Percentiles rank a stretch among this genome's conserved stretches.
phyloP scores from a whole-genome alignment of 2,329 filamentous ascomycete genomes.

The Beauveria bassiana region DNA sequence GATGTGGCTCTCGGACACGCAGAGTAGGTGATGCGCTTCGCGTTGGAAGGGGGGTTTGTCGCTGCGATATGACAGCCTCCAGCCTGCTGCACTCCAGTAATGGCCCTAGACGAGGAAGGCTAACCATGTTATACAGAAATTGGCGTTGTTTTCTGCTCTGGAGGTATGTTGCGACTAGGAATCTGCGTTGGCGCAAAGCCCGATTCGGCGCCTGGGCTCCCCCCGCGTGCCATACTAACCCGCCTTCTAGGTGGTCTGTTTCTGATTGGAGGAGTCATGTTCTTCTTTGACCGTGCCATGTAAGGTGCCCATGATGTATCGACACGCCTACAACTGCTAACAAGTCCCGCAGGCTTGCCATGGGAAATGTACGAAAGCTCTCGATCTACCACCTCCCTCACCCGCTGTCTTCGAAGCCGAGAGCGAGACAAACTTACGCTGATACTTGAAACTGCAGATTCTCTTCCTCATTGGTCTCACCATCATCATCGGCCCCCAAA shows the following conservation, averaged over 20 bases:
- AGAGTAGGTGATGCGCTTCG: slow-evolving; percentile 59
- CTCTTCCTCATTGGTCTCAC: slow-evolving; percentile 96
- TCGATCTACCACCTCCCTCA: slow-evolving; percentile 7
- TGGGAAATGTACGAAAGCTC: slow-evolving; percentile 72
- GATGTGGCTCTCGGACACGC: slow-evolving; percentile 93
- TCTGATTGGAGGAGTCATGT: slow-evolving; percentile 83
- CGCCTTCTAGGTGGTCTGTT: slow-evolving; percentile 71
- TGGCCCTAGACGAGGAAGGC: slow-evolving; percentile 12
- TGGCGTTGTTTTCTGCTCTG: slow-evolving; percentile 94
- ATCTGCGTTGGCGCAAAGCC: slow-evolving; percentile 16
- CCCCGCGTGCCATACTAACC: slow-evolving; percentile 15
- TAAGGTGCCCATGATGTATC: slow-evolving; percentile 34
- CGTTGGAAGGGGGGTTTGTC: background rate
- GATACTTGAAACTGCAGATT: slow-evolving; percentile 50
- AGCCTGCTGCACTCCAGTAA: background rate
- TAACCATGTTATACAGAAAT: slow-evolving; percentile 59
- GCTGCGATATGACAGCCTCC: background rate
- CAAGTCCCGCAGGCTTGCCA: slow-evolving; percentile 62
- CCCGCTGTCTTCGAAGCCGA: slow-evolving; percentile 10
- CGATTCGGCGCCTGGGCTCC: background rate
- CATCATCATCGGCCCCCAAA: slow-evolving; percentile 86
- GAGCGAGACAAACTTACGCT: background rate
- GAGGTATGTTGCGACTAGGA: slow-evolving; percentile 57
- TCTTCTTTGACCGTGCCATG: slow-evolving; percentile 98
- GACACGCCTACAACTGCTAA: slow-evolving; percentile 10